Evolutionary conservation across 306 rosid species (phyloP).

Genomic region (Vachellia pachyceras): DNA sequence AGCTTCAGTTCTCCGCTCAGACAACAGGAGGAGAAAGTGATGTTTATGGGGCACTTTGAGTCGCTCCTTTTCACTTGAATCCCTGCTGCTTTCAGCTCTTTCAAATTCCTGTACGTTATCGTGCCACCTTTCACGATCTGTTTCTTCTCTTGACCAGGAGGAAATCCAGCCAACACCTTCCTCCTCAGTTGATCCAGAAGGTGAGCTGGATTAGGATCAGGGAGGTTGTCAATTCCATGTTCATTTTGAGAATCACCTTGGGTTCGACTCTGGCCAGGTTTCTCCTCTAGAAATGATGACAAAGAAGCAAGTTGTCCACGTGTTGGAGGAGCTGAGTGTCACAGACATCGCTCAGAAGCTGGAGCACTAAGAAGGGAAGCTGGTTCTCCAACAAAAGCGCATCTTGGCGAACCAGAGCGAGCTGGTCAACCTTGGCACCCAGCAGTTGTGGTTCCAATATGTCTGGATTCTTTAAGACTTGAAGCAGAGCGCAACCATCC

Average conservation of each 20-base stretch:
- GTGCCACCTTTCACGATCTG: neutral
- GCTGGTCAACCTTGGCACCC: neutral
- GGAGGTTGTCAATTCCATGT: rapidly evolving
- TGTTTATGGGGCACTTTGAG: neutral
- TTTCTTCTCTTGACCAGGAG: neutral
- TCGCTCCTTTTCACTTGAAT: neutral
- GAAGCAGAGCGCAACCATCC: conserved; percentile 12
- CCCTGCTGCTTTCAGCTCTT: neutral
- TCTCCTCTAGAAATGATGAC: neutral
- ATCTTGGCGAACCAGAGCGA: neutral
- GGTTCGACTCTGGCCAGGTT: too few relatives aligned
- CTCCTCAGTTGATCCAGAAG: neutral
- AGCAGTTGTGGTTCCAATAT: neutral
- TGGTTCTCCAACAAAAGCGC: neutral
- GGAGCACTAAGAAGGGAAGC: neutral
- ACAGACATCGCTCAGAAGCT: neutral
- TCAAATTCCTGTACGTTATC: neutral
- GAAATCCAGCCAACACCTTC: neutral
- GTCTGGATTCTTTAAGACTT: neutral
- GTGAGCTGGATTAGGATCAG: neutral
- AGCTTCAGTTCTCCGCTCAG: neutral
- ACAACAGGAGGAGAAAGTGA: neutral
- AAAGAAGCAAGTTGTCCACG: neutral
- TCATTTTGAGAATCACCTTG: too few relatives aligned
- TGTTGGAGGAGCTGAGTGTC: neutral